A percentile compares a stretch with the other conserved stretches of the same genome.
Conservation (phyloP, 257 asterid genomes). For the Primulina eburnea region DNA sequence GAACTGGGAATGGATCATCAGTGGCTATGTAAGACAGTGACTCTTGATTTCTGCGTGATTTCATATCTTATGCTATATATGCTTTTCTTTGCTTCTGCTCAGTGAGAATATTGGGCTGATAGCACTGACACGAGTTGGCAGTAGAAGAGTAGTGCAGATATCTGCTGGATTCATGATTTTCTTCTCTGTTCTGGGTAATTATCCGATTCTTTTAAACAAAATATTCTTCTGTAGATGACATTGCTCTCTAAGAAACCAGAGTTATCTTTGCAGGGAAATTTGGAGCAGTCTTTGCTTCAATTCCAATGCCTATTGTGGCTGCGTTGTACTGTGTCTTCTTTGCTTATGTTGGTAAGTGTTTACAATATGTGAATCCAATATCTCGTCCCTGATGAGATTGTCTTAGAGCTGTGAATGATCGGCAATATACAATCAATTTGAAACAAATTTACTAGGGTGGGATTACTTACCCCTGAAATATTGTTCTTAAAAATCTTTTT, state of each 20-base stretch:
- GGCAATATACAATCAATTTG: too few species aligned
- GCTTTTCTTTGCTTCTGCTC: conserved; percentile 20
- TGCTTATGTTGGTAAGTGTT: conserved; percentile 45
- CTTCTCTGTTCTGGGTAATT: conserved; percentile 55
- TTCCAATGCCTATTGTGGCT: conserved; percentile 48
- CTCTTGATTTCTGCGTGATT: not conserved
- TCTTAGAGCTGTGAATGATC: too few species aligned
- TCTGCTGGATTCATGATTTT: conserved; percentile 61
- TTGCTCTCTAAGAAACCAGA: not conserved
- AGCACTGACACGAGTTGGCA: conserved; percentile 54
- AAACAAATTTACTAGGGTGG: too few species aligned
- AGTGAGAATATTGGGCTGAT: conserved; percentile 59
- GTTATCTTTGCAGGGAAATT: conserved; percentile 54
- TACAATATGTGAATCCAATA: not conserved
- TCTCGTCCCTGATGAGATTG: not conserved
- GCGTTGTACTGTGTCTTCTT: conserved; percentile 56
- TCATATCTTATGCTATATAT: not conserved
- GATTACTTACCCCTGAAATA: too few species aligned
- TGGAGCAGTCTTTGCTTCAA: conserved; percentile 59
- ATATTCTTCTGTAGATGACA: not conserved
- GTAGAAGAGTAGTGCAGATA: conserved; percentile 62
- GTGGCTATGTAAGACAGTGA: conserved; percentile 7
- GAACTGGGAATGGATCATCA: conserved; percentile 13
- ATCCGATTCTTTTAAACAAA: not conserved
- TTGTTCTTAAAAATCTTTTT: too few species aligned